Evolutionary conservation across 176 grass and related monocot genomes (phyloP), one percentile per base, ranked within the genome.

Genomic region (Tillandsia fasciculata): DNA sequence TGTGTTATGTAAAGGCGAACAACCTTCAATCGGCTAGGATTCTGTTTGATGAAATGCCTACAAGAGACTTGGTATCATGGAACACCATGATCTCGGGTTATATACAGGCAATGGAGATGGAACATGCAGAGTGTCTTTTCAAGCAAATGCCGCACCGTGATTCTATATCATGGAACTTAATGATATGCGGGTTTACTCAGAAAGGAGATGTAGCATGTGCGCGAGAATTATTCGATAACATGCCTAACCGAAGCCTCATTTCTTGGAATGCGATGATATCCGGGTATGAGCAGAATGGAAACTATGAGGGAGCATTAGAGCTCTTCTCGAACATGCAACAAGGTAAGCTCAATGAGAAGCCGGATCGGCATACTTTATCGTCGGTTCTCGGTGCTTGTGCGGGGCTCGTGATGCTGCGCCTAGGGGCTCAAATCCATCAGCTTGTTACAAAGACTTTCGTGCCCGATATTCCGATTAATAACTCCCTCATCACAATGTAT

Each of bases 401-500:
- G 0, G 78, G 83, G 12, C 72, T 87, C 72, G 86, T 87, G 57
- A 90, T 64, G 75, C 66, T 87, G 49, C 67, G 24, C 48, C 76
- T 90, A n/a, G 83, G 90, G 26, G 52, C 70, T 69, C 86, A 90
- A 58, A 49, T 95, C 59, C 90, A 87, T 78, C 90, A 95, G 67
- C 73, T 95, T 63, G 65, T 95, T 61, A 74, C 79, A 20, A 95
- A 90, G 68, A 82, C 66, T n/a, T 82, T 77, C 59, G 51, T 90
- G 18, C 75, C 87, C 74, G 90, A 94, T 70, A 79, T 53, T 26
- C 74, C 81, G 53, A 87, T 42, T 23, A 82, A 33, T 33, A 94
- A 94, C 82, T 79, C 83, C 42, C 83, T 94, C 26, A 76, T 94
- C 66, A 94, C 90, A 33, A 95, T 95, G 90, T 95, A 95, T 52